phyloP scores from a whole-genome alignment of 805 yeast genomes.

The Saturnispora zaruensis region DNA sequence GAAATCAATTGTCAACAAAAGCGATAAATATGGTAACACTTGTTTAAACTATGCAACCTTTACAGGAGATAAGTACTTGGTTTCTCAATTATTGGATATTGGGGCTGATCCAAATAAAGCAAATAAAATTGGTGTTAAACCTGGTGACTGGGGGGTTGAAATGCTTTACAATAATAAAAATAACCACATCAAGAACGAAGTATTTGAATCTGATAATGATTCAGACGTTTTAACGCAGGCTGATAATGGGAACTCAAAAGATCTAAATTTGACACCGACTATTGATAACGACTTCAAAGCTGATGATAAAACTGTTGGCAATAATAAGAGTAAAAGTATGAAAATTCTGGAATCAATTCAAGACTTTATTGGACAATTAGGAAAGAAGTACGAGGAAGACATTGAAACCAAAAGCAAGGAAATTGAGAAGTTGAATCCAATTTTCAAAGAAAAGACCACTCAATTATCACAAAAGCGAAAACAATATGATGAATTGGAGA shows the following conservation, averaged over 20 bases:
- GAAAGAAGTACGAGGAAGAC: conserved; percentile 53
- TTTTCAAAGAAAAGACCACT: conserved; percentile 49
- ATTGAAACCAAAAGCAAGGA: conserved; percentile 42
- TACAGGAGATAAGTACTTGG: conserved; percentile 73
- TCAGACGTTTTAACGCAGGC: neutral
- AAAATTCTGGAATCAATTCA: conserved; percentile 45
- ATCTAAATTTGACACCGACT: neutral
- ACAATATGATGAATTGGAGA: conserved; percentile 45
- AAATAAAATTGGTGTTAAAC: conserved; percentile 80
- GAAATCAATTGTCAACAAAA: conserved; percentile 71
- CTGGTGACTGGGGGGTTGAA: conserved; percentile 75
- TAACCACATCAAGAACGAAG: neutral
- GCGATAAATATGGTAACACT: conserved; percentile 90
- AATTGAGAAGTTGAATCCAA: conserved; percentile 44
- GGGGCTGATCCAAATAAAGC: conserved; percentile 79
- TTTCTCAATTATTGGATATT: conserved; percentile 70
- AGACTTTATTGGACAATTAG: conserved; percentile 41
- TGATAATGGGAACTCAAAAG: neutral
- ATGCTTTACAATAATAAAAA: conserved; percentile 17
- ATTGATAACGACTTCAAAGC: neutral
- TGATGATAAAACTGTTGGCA: neutral
- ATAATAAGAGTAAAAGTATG: conserved; percentile 18
- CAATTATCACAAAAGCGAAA: conserved; percentile 40
- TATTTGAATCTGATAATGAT: neutral
- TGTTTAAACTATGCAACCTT: conserved; percentile 89